Conservation (phyloP, 2,329 filamentous ascomycete species). For the Thermoascus crustaceus region DNA sequence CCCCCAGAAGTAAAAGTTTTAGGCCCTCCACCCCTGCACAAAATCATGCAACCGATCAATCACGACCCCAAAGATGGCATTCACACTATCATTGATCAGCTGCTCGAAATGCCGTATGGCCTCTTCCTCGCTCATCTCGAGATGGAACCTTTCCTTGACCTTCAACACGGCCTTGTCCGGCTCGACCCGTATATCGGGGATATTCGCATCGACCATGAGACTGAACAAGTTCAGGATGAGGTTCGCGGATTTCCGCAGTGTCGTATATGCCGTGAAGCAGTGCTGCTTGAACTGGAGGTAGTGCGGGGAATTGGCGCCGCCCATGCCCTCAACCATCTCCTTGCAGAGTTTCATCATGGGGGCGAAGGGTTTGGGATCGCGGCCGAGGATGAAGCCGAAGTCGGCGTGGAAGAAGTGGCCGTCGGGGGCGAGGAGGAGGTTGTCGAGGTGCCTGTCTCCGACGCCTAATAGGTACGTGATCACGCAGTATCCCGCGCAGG, state of each 20-base stretch:
- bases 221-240: conserved; percentile 92
- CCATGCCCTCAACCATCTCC: conserved; percentile 99
- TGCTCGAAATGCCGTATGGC: conserved; percentile 80
- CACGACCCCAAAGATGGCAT: conserved; percentile 82
- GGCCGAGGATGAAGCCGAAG: conserved; percentile 94
- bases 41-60: conserved; percentile 93
- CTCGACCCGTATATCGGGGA: conserved; percentile 87
- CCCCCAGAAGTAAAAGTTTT: too few species aligned
- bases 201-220: conserved; percentile 95
- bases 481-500: conserved; percentile 94
- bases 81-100: conserved; percentile 83
- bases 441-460: conserved; percentile 91
- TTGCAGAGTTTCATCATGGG: conserved; percentile 94
- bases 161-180: conserved; percentile 91
- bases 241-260: conserved; percentile 79
- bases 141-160: conserved; percentile 86
- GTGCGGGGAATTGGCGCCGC: conserved; percentile 68
- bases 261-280: conserved; percentile 89
- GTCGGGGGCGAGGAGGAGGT: conserved; percentile 80
- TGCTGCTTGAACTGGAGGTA: conserved; percentile 91
- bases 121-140: conserved; percentile 87
- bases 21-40: conserved; percentile 83
- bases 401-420: conserved; percentile 97
- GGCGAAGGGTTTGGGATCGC: conserved; percentile 94
- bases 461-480: conserved; percentile 97